Evolutionary conservation across 257 asterid species (phyloP).

Genomic region (Rhazya stricta): DNA sequence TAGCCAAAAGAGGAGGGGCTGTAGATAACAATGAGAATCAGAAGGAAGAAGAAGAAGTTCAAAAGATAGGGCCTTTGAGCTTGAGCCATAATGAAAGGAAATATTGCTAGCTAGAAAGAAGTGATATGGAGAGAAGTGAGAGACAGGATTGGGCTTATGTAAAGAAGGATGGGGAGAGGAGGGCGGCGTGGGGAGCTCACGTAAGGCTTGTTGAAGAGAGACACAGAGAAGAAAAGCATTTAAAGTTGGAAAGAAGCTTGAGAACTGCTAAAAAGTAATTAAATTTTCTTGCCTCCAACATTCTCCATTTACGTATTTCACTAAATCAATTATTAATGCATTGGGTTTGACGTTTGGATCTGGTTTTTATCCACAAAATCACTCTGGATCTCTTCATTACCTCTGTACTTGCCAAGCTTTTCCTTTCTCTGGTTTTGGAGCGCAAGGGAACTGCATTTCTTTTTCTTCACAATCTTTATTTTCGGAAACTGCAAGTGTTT

Average conservation of each 20-base stretch:
- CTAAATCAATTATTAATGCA: neutral
- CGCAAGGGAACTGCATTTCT: neutral
- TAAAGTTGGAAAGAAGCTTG: slow-evolving; percentile 14
- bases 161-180: neutral
- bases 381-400: neutral
- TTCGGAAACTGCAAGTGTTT: neutral
- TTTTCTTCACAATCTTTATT: neutral
- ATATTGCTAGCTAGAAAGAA: neutral
- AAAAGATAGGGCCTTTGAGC: neutral
- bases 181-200: slow-evolving; percentile 4
- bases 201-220: slow-evolving; percentile 1
- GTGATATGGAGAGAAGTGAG: neutral
- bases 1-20: neutral
- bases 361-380: neutral
- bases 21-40: neutral
- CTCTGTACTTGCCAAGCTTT: neutral
- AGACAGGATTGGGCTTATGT: slow-evolving; percentile 11
- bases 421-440: neutral
- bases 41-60: slow-evolving; percentile 3
- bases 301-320: neutral
- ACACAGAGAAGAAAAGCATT: neutral
- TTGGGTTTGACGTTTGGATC: neutral
- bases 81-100: neutral
- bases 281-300: neutral
- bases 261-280: neutral